phyloP scores from a whole-genome alignment of 768 basidiomycete genomes.

The Pleurotus tuoliensis region DNA sequence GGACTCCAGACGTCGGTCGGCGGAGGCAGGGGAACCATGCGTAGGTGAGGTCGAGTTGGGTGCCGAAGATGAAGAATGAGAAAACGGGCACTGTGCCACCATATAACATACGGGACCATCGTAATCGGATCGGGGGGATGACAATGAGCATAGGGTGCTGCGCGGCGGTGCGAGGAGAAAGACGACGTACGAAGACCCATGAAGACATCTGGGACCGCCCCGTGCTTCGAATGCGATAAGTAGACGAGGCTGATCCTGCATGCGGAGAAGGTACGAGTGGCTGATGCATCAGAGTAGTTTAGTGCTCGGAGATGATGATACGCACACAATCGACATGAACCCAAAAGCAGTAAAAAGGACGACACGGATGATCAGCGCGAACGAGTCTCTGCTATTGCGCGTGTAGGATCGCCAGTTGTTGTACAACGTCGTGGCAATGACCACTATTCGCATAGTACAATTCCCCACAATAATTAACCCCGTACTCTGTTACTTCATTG shows the following conservation, averaged over 20 bases:
- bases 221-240: neutral
- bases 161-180: neutral
- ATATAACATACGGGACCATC: neutral
- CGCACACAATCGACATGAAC: neutral
- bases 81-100: neutral
- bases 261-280: neutral
- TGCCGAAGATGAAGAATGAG: constrained; percentile 1
- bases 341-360: constrained; percentile 1
- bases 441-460: neutral
- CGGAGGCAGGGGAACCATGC: constrained; percentile 7
- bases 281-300: neutral
- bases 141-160: neutral
- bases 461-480: neutral
- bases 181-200: neutral
- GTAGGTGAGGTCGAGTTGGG: constrained; percentile 2
- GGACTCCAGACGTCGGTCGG: neutral
- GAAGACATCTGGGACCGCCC: neutral
- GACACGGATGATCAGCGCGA: constrained; percentile 3
- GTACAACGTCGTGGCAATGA: neutral
- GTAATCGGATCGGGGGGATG: neutral
- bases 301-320: neutral
- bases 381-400: neutral
- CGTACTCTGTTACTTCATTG: neutral
- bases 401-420: neutral
- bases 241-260: constrained; percentile 1